These are phyloP conservation scores for Amanita brunnescens DNA, from an alignment of 768 basidiomycete species.

Conservation along the genomic window DNA sequence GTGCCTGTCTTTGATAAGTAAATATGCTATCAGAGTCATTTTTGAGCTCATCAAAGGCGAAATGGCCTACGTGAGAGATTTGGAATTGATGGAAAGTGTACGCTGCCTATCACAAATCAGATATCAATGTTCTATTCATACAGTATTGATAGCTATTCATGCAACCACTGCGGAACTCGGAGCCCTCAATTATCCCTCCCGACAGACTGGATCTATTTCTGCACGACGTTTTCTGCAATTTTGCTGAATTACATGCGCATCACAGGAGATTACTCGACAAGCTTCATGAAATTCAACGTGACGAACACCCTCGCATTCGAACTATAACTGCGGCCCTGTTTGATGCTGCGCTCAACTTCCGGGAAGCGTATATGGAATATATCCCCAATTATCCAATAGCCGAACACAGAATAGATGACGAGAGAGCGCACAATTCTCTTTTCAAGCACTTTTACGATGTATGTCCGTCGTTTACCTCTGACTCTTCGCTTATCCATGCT, in stretches of 20 bases:
- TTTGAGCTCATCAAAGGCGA: conserved; percentile 94
- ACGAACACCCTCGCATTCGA: conserved; percentile 73
- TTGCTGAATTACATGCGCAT: conserved; percentile 62
- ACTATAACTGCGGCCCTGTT: conserved; percentile 79
- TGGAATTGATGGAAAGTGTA: conserved; percentile 78
- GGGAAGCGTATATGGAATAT: conserved; percentile 89
- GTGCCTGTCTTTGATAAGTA: neutral
- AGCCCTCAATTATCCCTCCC: conserved; percentile 71
- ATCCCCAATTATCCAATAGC: conserved; percentile 92
- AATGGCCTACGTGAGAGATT: conserved; percentile 90
- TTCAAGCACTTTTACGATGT: conserved; percentile 85
- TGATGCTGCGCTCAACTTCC: conserved; percentile 87
- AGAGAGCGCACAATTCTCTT: conserved; percentile 69
- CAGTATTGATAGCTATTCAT: conserved; percentile 61
- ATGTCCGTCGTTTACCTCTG: conserved; percentile 14
- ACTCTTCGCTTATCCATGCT: conserved; percentile 13
- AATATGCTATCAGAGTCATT: conserved; percentile 54
- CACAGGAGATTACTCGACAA: conserved; percentile 71
- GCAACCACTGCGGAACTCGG: conserved; percentile 56
- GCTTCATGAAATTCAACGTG: conserved; percentile 80
- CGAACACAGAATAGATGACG: conserved; percentile 79
- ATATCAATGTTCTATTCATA: conserved; percentile 1
- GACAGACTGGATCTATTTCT: conserved; percentile 72
- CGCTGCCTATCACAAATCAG: conserved; percentile 15
- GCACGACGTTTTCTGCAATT: conserved; percentile 85